A percentile compares a stretch with the other conserved stretches of the same genome.
phyloP scores from a whole-genome alignment of 345 rosid species.

The Viola odorata region DNA sequence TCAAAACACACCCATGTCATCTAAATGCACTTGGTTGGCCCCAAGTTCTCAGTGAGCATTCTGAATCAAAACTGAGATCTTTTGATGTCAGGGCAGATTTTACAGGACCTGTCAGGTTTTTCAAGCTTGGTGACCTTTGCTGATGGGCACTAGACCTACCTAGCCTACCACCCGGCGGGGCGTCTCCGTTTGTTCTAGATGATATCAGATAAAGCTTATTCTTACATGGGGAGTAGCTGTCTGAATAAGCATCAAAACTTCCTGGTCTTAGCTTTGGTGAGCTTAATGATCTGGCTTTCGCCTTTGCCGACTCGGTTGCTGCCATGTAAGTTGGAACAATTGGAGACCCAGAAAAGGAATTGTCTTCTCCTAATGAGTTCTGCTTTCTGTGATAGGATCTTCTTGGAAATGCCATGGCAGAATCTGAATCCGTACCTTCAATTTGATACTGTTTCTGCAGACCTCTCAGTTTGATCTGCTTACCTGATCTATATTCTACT shows the following conservation, averaged over 20 bases:
- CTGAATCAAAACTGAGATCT: conserved; percentile 58
- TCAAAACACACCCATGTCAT: neutral
- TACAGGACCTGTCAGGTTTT: conserved; percentile 40
- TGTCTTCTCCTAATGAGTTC: conserved; percentile 61
- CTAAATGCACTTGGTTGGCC: conserved; percentile 4
- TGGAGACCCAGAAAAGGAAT: conserved; percentile 33
- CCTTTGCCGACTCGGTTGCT: conserved; percentile 84
- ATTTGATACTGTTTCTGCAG: conserved; percentile 21
- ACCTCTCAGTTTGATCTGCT: conserved; percentile 39
- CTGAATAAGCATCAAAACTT: conserved; percentile 64
- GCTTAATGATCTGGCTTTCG: conserved; percentile 68
- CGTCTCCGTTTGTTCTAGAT: conserved; percentile 36
- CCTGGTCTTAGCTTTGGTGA: conserved; percentile 69
- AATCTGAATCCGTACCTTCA: conserved; percentile 28
- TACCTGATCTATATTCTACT: conserved; percentile 31
- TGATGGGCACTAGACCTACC: conserved; percentile 42
- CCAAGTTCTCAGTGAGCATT: conserved; percentile 32
- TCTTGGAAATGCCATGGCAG: conserved; percentile 32
- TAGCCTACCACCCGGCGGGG: conserved; percentile 32
- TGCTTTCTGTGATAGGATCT: conserved; percentile 55
- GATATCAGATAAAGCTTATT: conserved; percentile 44
- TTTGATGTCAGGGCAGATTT: conserved; percentile 41
- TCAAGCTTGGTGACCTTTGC: conserved; percentile 79
- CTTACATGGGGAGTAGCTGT: conserved; percentile 72
- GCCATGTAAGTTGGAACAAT: conserved; percentile 79